These are phyloP conservation scores for Suillus spraguei DNA, from an alignment of 768 basidiomycete species.

Conservation along the genomic window DNA sequence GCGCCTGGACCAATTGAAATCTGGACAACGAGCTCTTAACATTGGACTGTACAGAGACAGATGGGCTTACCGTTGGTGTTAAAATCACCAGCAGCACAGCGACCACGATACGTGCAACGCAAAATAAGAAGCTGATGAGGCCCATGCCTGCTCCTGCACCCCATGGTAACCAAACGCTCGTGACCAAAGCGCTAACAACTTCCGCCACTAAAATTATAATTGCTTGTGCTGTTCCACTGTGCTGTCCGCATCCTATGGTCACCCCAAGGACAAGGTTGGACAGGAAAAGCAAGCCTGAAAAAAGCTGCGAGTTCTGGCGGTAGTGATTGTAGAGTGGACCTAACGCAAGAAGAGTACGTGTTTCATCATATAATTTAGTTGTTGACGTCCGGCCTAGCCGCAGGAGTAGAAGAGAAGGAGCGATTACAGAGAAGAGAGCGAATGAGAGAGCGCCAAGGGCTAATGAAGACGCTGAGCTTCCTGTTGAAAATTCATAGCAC, in stretches of 20 bases:
- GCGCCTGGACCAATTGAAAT: slow-evolving; percentile 82
- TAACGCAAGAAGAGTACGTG: slow-evolving; percentile 83
- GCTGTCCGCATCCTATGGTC: slow-evolving; percentile 88
- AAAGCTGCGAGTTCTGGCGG: slow-evolving; percentile 87
- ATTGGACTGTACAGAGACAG: slow-evolving; percentile 12
- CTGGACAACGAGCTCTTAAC: slow-evolving; percentile 41
- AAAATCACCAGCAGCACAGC: slow-evolving; percentile 91
- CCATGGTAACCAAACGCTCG: slow-evolving; percentile 96
- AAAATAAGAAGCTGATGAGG: slow-evolving; percentile 90
- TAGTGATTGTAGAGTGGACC: slow-evolving; percentile 97
- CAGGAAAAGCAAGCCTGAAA: slow-evolving; percentile 77
- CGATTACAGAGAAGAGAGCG: slow-evolving; percentile 71
- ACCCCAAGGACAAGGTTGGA: slow-evolving; percentile 84
- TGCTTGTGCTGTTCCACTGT: slow-evolving; percentile 88
- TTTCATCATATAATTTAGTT: slow-evolving; percentile 93
- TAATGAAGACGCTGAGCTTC: slow-evolving; percentile 57
- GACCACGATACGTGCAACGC: slow-evolving; percentile 86
- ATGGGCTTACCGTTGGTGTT: slow-evolving; percentile 73
- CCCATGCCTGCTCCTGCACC: slow-evolving; percentile 97
- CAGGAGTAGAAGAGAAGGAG: slow-evolving; percentile 74
- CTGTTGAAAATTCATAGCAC: slow-evolving; percentile 58
- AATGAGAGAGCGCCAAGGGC: slow-evolving; percentile 85
- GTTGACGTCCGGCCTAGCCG: slow-evolving; percentile 82
- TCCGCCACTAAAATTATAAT: slow-evolving; percentile 90
- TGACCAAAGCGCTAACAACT: slow-evolving; percentile 82